These are phyloP conservation scores for Thinopyrum elongatum DNA, from an alignment of 176 grass and related monocot species.

Conservation along the genomic window DNA sequence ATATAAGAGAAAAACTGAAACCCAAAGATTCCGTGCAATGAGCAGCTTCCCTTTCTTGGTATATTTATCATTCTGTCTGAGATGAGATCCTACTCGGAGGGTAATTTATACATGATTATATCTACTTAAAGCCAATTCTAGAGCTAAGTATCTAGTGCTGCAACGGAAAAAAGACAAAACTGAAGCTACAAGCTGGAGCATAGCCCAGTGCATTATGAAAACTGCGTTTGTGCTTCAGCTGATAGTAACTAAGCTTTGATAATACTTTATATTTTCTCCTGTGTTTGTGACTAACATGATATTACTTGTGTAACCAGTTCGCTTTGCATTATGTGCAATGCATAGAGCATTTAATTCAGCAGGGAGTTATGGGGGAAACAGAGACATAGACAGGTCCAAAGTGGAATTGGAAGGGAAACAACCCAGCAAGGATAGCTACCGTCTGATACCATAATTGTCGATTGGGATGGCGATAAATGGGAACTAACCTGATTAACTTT, in stretches of 20 bases:
- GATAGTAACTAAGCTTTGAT: neutral
- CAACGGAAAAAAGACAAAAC: neutral
- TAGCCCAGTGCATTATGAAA: neutral
- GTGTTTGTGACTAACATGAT: neutral
- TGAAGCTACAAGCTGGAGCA: neutral
- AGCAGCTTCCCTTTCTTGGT: neutral
- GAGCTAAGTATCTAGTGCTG: neutral
- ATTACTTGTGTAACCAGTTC: neutral
- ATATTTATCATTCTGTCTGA: neutral
- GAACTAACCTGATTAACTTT: constrained; percentile 44
- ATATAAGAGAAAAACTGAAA: neutral
- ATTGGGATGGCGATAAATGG: neutral
- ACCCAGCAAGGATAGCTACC: neutral
- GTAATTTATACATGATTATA: neutral
- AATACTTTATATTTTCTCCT: neutral
- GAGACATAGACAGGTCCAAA: neutral
- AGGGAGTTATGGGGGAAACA: neutral
- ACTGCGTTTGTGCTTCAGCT: neutral
- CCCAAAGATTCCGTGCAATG: neutral
- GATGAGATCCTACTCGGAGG: neutral
- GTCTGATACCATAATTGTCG: neutral
- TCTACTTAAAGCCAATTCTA: neutral
- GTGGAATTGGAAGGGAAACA: neutral
- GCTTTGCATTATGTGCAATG: neutral
- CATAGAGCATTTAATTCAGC: neutral